Conservation (phyloP, 2,329 filamentous ascomycete species). For the Cordyceps javanica region DNA sequence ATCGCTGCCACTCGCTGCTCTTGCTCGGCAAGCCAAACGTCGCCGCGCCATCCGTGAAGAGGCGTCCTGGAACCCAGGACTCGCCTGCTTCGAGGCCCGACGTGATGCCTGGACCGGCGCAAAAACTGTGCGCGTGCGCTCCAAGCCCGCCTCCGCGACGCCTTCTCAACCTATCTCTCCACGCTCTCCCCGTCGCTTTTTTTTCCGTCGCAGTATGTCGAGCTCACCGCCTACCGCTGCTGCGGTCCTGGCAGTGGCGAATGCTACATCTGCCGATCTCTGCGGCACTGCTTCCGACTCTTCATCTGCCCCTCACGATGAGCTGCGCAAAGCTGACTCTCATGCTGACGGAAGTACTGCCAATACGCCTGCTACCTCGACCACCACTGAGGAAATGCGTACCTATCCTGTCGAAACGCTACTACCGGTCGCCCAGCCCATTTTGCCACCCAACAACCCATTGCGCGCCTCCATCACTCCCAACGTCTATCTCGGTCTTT, state of each 20-base stretch:
- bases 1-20: slow-evolving; percentile 33
- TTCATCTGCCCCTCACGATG: slow-evolving; percentile 34
- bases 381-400: slow-evolving; percentile 6
- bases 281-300: slow-evolving; percentile 32
- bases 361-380: slow-evolving; percentile 1
- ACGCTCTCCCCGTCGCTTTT: slow-evolving; percentile 42
- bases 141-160: slow-evolving; percentile 37
- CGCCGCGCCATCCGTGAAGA: slow-evolving; percentile 56
- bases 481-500: slow-evolving; percentile 71
- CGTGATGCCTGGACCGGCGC: slow-evolving; percentile 85
- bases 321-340: slow-evolving; percentile 26
- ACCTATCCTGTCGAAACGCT: slow-evolving; percentile 53
- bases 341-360: slow-evolving; percentile 18
- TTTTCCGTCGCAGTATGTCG: slow-evolving; percentile 42
- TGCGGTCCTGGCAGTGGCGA: slow-evolving; percentile 16
- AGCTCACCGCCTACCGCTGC: slow-evolving; percentile 30
- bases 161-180: slow-evolving; percentile 35
- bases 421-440: slow-evolving; percentile 65
- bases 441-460: slow-evolving; percentile 67
- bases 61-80: slow-evolving; percentile 71
- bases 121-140: slow-evolving; percentile 48
- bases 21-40: slow-evolving; percentile 48
- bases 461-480: slow-evolving; percentile 73
- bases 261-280: slow-evolving; percentile 21
- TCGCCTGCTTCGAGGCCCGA: slow-evolving; percentile 71